These are phyloP conservation scores for Eucalyptus polyanthemos DNA, from an alignment of 345 rosid genomes.

Conservation along the genomic window DNA sequence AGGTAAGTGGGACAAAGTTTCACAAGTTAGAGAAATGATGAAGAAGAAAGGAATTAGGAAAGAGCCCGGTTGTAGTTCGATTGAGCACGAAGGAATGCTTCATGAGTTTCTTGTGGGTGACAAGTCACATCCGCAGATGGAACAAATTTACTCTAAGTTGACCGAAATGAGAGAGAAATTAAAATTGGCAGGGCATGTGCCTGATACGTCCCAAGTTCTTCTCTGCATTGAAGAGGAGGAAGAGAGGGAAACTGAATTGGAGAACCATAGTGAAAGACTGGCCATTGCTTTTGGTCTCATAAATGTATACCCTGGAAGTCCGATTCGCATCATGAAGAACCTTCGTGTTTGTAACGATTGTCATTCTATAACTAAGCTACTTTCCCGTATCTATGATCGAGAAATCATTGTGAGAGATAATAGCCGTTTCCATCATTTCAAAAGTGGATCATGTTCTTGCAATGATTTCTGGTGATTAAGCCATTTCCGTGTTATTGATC, in stretches of 20 bases:
- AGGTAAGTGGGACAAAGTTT: constrained; percentile 39
- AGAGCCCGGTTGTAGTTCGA: constrained; percentile 35
- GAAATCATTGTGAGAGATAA: constrained; percentile 52
- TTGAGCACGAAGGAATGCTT: constrained; percentile 21
- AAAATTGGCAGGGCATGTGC: constrained; percentile 24
- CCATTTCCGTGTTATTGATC: background rate
- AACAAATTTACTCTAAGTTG: constrained; percentile 20
- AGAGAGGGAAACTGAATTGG: constrained; percentile 26
- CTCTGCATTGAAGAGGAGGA: constrained; percentile 22
- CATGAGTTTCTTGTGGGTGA: constrained; percentile 36
- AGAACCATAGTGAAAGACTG: constrained; percentile 44
- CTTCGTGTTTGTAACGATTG: constrained; percentile 43
- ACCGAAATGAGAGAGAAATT: constrained; percentile 31
- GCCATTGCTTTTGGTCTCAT: constrained; percentile 12
- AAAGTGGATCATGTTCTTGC: constrained; percentile 34
- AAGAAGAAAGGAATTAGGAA: constrained; percentile 32
- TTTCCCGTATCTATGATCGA: constrained; percentile 22
- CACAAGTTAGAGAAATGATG: constrained; percentile 38
- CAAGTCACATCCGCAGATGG: constrained; percentile 23
- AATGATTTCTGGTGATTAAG: constrained; percentile 35
- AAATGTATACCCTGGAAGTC: background rate
- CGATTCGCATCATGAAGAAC: constrained; percentile 38
- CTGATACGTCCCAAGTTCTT: constrained; percentile 37
- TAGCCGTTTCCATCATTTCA: constrained; percentile 45
- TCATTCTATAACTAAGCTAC: constrained; percentile 32